Base-by-base conservation (phyloP, 148 eudicot genomes). In the Rhododendron henanense region DNA sequence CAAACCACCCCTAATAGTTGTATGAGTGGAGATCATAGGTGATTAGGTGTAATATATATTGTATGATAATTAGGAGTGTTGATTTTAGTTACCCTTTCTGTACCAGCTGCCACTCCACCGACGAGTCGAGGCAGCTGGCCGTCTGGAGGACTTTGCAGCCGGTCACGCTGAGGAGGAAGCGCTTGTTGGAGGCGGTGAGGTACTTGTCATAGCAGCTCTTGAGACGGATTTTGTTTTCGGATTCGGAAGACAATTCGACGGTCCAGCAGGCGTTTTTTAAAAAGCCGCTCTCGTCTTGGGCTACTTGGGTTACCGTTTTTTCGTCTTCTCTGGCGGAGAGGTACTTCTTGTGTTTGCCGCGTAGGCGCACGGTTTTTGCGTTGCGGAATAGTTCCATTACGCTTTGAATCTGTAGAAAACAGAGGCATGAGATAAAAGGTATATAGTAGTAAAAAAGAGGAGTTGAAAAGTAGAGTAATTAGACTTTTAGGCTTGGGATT, bases 371-470 rank as follows among this genome's bases (percentile, higher is more conserved):
- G 0, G 92, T 87, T 85, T 92, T 95, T 4, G 99, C 98, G 85
- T 91, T 88, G 83, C 48, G 84, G 93, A 97, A 95, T 0, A 90
- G 85, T 41, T 96, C 96, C 94, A 94, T 96, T 67, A 86, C 96
- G 33, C 90, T 75, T 87, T 88, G 89, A 69, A 28, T 9, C 21
- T 78, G 3, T 23, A n/a, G 3, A 78, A 10, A 44, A 10, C 41
- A 50, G 15, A 79, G 61, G 10, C 1, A n/a, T 2, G n/a, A 79
- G 71, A 21, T 5, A 5, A 41, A 41, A 41, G 44, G 44, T 41
- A 41, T 6, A 41, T 6, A 6, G 44, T 41, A 41, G 6, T 16
- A 59, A 59, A 57, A 59, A 23, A 59, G 65, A 18, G 8, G 23
- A 57, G 63, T 6, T 74, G 79, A 76, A 65, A 65, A 65, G 71